Percentiles rank a stretch among this genome's conserved stretches.
These are phyloP conservation scores for Fusarium cyanostomum DNA, from an alignment of 2,329 filamentous ascomycete genomes.

Conservation along the genomic window DNA sequence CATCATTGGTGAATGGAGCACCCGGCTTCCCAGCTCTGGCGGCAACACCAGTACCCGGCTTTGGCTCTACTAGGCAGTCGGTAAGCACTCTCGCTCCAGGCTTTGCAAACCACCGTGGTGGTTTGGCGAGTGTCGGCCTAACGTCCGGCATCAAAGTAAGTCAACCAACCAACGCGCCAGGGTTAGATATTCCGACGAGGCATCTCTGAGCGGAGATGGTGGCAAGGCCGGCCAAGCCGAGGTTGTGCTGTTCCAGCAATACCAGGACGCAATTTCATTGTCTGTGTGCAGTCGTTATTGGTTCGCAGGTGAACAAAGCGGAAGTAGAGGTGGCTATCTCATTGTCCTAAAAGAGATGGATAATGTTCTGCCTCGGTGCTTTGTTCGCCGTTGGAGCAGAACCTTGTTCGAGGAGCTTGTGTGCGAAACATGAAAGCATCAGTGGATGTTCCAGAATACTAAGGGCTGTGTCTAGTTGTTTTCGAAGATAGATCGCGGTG, in stretches of 20 bases:
- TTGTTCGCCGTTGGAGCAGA: slow-evolving; percentile 5
- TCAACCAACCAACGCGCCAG: slow-evolving; percentile 34
- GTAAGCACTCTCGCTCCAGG: slow-evolving; percentile 16
- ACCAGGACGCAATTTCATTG: not conserved
- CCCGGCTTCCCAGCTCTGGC: slow-evolving; percentile 9
- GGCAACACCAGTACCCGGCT: slow-evolving; percentile 13
- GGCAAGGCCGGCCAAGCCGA: not conserved
- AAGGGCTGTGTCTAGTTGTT: too few relatives aligned
- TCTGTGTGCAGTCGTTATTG: not conserved
- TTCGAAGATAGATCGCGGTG: not conserved
- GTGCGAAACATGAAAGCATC: not conserved
- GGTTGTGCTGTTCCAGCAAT: not conserved
- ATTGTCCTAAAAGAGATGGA: not conserved
- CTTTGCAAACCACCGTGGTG: slow-evolving; percentile 34
- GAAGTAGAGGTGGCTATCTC: not conserved
- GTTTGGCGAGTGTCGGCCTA: slow-evolving; percentile 42
- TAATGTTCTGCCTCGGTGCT: not conserved
- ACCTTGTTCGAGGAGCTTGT: not conserved
- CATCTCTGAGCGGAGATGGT: slow-evolving; percentile 8
- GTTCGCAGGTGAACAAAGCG: not conserved
- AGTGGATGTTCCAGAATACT: too few relatives aligned
- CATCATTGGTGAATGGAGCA: slow-evolving; percentile 9
- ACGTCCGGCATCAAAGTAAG: slow-evolving; percentile 46
- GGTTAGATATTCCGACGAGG: slow-evolving; percentile 22
- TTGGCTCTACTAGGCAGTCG: slow-evolving; percentile 14